These are phyloP conservation scores for Isatis tinctoria DNA, from an alignment of 345 rosid species.

Conservation along the genomic window DNA sequence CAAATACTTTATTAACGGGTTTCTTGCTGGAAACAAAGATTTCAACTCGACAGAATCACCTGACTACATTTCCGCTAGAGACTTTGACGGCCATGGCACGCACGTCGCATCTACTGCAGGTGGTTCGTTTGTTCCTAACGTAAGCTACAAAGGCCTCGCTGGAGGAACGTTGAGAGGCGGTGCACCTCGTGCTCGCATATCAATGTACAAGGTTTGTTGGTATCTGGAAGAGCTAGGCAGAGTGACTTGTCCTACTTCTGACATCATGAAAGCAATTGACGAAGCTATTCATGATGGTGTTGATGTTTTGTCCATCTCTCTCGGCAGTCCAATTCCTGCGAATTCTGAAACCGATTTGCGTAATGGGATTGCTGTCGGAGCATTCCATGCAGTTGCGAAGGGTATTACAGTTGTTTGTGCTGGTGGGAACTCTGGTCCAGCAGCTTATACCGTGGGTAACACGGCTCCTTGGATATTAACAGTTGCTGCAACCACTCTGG, in stretches of 20 bases:
- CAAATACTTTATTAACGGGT: constrained; percentile 39
- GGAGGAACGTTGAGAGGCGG: constrained; percentile 37
- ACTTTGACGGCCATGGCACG: constrained; percentile 47
- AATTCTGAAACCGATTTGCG: background rate
- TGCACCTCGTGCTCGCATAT: constrained; percentile 40
- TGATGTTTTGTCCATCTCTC: constrained; percentile 40
- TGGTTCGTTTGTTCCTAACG: constrained; percentile 39
- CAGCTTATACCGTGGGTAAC: constrained; percentile 32
- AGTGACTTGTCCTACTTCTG: constrained; percentile 24
- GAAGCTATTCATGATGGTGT: constrained; percentile 50
- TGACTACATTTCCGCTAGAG: constrained; percentile 45
- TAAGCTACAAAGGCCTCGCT: constrained; percentile 42
- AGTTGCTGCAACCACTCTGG: constrained; percentile 51
- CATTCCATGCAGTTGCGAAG: constrained; percentile 43
- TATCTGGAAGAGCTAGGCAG: background rate
- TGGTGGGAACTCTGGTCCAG: constrained; percentile 30
- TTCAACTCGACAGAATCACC: constrained; percentile 30
- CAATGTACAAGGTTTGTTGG: constrained; percentile 55
- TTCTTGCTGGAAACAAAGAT: constrained; percentile 32
- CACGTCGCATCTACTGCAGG: constrained; percentile 44
- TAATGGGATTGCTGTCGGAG: constrained; percentile 28
- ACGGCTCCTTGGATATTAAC: constrained; percentile 50
- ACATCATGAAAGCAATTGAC: constrained; percentile 45
- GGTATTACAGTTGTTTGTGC: constrained; percentile 34
- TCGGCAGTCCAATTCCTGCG: constrained; percentile 30